phyloP scores from a whole-genome alignment of 2,329 filamentous ascomycete species.

The Talaromyces sp. region DNA sequence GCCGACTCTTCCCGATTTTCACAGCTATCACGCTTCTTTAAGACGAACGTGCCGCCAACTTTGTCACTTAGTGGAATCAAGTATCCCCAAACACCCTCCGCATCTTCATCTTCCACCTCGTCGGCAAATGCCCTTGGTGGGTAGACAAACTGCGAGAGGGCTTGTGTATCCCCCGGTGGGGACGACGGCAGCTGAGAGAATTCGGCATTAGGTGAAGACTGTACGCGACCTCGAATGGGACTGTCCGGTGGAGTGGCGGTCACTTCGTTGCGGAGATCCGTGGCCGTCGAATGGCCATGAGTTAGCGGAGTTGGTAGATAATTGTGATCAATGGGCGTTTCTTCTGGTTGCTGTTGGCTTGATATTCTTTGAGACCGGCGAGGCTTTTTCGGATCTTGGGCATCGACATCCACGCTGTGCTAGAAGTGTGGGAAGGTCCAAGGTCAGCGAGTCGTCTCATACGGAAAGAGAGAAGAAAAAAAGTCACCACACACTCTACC shows the following conservation, averaged over 20 bases:
- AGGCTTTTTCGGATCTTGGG: slow-evolving; percentile 74
- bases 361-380: slow-evolving; percentile 75
- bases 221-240: slow-evolving; percentile 56
- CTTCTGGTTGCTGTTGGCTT: slow-evolving; percentile 56
- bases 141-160: slow-evolving; percentile 78
- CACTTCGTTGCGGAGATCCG: slow-evolving; percentile 66
- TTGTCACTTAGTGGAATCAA: slow-evolving; percentile 77
- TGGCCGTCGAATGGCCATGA: slow-evolving; percentile 65
- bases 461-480: not conserved
- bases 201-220: slow-evolving; percentile 45
- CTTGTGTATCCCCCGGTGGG: slow-evolving; percentile 76
- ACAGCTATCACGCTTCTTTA: slow-evolving; percentile 75
- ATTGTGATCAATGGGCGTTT: slow-evolving; percentile 65
- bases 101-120: slow-evolving; percentile 80
- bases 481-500: slow-evolving; percentile 62
- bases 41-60: slow-evolving; percentile 69
- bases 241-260: slow-evolving; percentile 71
- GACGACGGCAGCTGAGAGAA: slow-evolving; percentile 54
- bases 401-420: slow-evolving; percentile 67
- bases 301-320: slow-evolving; percentile 84
- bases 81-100: slow-evolving; percentile 94
- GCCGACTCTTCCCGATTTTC: slow-evolving; percentile 46
- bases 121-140: slow-evolving; percentile 72
- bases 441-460: not conserved
- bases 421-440: slow-evolving; percentile 41